A percentile compares a stretch with the other conserved stretches of the same genome.
Conservation (phyloP, 108 stramenopile species). For the Schizochytrium sp. region DNA sequence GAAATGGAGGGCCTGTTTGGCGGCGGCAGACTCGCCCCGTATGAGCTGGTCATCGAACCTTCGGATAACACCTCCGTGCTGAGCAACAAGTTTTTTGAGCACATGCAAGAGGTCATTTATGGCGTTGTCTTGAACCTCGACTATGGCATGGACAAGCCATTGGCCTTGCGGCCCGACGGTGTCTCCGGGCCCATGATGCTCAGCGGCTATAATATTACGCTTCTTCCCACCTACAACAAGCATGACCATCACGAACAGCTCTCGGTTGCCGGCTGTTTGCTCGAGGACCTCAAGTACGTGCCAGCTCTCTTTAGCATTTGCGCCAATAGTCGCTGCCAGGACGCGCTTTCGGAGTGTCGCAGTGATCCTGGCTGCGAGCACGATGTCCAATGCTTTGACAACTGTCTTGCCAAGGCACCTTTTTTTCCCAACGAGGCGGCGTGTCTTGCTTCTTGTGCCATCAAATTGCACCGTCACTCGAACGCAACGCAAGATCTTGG, state of each 20-base stretch:
- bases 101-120: neutral
- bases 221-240: neutral
- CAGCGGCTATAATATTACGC: neutral
- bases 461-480: neutral
- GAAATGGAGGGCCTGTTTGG: neutral
- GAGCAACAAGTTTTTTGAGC: neutral
- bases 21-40: slow-evolving; percentile 1
- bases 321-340: neutral
- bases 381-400: neutral
- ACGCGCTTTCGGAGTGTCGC: neutral
- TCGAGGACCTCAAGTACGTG: neutral
- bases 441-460: neutral
- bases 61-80: neutral
- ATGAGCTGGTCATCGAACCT: neutral
- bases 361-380: neutral
- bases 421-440: neutral
- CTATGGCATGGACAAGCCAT: neutral
- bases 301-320: neutral
- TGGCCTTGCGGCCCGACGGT: neutral
- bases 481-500: neutral
- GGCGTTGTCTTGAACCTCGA: neutral
- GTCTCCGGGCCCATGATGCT: neutral
- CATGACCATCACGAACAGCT: neutral
- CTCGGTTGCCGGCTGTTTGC: neutral
- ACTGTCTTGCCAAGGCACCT: neutral